Percentiles rank a stretch among this genome's conserved stretches.
Conservation (phyloP, 305 asterid genomes). For the Fraxinus angustifolia region DNA sequence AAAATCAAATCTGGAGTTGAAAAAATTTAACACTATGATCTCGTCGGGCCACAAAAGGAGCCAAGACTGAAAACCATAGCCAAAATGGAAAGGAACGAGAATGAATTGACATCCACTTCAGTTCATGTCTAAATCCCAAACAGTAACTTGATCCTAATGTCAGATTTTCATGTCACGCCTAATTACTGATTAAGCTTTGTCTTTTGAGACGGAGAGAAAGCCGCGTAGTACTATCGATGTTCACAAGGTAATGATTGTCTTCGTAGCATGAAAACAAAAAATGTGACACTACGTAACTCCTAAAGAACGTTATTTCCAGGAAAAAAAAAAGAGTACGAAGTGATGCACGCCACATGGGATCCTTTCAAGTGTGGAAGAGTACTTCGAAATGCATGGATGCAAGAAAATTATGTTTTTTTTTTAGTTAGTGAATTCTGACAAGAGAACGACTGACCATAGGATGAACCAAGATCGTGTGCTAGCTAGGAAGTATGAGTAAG, state of each 20-base stretch:
- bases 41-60: background rate
- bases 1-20: background rate
- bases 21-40: background rate
- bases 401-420: background rate
- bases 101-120: conserved; percentile 10
- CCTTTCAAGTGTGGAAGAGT: background rate
- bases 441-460: background rate
- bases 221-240: background rate
- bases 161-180: background rate
- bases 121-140: background rate
- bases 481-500: background rate
- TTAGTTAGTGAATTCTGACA: background rate
- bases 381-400: background rate
- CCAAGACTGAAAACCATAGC: background rate
- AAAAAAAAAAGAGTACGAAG: background rate
- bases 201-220: background rate
- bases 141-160: background rate
- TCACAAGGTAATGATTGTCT: background rate
- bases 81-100: background rate
- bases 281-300: background rate
- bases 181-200: background rate
- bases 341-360: background rate
- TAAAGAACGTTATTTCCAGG: background rate
- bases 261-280: background rate
- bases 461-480: background rate